A percentile compares a stretch with the other conserved stretches of the same genome.
Conservation (phyloP, 441 rosid genomes). For the Erodium chrysanthum region DNA sequence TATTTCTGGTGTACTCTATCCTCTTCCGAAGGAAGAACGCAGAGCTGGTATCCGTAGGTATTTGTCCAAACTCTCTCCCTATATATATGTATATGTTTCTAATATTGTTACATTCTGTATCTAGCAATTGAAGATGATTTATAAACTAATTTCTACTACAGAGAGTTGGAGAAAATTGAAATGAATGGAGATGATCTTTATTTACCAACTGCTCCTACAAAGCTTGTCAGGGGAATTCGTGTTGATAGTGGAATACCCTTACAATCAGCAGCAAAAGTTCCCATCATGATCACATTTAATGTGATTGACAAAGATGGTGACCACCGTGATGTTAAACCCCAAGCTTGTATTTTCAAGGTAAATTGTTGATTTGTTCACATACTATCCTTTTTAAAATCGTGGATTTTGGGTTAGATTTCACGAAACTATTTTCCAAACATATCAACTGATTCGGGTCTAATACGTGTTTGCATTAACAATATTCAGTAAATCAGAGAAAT, state of each 20-base stretch:
- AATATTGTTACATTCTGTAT: constrained; percentile 9
- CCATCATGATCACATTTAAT: constrained; percentile 86
- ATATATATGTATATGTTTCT: background rate
- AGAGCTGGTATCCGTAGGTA: constrained; percentile 92
- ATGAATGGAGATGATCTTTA: constrained; percentile 83
- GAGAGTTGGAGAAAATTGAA: constrained; percentile 90
- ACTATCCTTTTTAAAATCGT: background rate
- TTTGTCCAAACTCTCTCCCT: constrained; percentile 11
- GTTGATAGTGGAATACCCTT: constrained; percentile 97
- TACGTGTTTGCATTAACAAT: background rate
- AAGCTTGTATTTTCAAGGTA: constrained; percentile 98
- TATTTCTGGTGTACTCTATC: constrained; percentile 67
- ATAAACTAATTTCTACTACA: constrained; percentile 23
- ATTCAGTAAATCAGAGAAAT: background rate
- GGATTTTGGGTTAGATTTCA: background rate
- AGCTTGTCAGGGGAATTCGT: constrained; percentile 79
- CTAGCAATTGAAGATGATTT: constrained; percentile 19
- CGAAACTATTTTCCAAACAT: background rate
- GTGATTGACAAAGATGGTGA: constrained; percentile 80
- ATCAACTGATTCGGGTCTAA: background rate
- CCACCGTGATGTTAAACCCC: constrained; percentile 52
- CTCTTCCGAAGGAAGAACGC: constrained; percentile 88
- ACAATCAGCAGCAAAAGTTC: constrained; percentile 97
- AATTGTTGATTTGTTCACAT: constrained; percentile 15
- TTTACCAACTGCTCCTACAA: constrained; percentile 81